These are phyloP conservation scores for Candida tibetensis DNA, from an alignment of 805 yeast genomes.

Conservation along the genomic window DNA sequence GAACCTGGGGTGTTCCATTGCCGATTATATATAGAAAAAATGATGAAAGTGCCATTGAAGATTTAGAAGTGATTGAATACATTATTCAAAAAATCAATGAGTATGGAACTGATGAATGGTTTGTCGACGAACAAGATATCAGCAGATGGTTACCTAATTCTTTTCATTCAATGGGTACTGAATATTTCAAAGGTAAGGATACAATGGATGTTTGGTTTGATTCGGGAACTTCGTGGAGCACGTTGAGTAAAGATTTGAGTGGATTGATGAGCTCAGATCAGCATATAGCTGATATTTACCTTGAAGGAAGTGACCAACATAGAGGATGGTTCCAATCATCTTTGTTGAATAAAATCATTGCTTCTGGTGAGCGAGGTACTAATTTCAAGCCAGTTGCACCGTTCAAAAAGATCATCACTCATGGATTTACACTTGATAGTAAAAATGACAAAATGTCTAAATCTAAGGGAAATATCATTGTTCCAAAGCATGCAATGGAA, in stretches of 20 bases:
- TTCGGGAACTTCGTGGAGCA: constrained; percentile 90
- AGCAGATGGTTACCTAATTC: constrained; percentile 72
- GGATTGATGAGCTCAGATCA: constrained; percentile 23
- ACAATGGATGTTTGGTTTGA: constrained; percentile 99
- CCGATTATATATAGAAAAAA: constrained; percentile 68
- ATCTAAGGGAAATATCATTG: constrained; percentile 77
- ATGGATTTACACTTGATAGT: constrained; percentile 89
- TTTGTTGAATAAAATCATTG: constrained; percentile 67
- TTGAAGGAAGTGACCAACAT: constrained; percentile 98
- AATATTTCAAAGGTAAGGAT: constrained; percentile 68
- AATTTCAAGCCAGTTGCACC: constrained; percentile 48
- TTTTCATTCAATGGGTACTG: constrained; percentile 37
- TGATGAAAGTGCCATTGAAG: constrained; percentile 64
- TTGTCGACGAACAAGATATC: constrained; percentile 50
- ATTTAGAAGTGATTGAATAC: constrained; percentile 51
- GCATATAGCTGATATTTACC: constrained; percentile 69
- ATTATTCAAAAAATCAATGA: constrained; percentile 55
- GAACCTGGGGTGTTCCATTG: constrained; percentile 97
- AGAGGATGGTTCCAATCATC: constrained; percentile 99
- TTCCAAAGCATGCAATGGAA: constrained; percentile 64
- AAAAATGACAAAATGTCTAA: constrained; percentile 91
- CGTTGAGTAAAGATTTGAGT: constrained; percentile 43
- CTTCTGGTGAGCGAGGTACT: constrained; percentile 42
- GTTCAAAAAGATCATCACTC: constrained; percentile 74
- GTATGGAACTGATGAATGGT: constrained; percentile 81